Base-by-base conservation (phyloP, 139 green algal species). In the Micromonas commoda region DNA sequence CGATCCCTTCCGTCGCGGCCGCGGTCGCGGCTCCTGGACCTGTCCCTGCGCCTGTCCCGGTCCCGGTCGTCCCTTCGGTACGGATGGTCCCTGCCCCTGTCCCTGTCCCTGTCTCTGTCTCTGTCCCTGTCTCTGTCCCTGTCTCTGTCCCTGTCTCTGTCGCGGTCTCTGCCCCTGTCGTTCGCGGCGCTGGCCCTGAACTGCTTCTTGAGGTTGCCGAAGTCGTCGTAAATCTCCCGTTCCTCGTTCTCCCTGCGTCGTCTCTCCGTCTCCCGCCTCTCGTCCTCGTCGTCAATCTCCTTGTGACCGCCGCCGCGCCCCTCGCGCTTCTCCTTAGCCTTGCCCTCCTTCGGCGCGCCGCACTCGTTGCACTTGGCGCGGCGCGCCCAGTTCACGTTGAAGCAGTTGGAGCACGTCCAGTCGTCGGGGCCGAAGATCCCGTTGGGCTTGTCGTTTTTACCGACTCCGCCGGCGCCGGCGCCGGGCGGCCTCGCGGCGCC, bases 201-300 rank as follows among this genome's bases (percentile, higher is more conserved):
- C 73, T 86, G 84, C 66, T 86, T 86, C 82, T 86, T 86, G 24
- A 86, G 33, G 73, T 77, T 79, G 32, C 82, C 82, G 66, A 86
- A 86, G 37, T 86, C 82, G 68, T 86, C 82, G 76, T 86, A 86
- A 68, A 82, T 82, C 38, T 67, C 34, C n/a, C 31, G 13, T 2
- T 86, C 82, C 54, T 86, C 82, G n/a, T 73, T 29, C 65, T 82
- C 73, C 52, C 78, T 75, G 26, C 82, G 73, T 21, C 82, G 79
- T 6, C 66, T 32, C 35, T 54, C 34, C 6, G 78, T 81, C 67
- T 86, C 82, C 53, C 82, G 71, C 23, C 81, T 31, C 63, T 86
- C 82, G 13, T 66, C 67, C 29, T 69, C 72, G 33, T 86, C 79
- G 24, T 86, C 79, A 23, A 86, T 65, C 73, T 86, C 82, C 37